phyloP scores from a whole-genome alignment of 176 grass and related monocot genomes.

The Poa annua region DNA sequence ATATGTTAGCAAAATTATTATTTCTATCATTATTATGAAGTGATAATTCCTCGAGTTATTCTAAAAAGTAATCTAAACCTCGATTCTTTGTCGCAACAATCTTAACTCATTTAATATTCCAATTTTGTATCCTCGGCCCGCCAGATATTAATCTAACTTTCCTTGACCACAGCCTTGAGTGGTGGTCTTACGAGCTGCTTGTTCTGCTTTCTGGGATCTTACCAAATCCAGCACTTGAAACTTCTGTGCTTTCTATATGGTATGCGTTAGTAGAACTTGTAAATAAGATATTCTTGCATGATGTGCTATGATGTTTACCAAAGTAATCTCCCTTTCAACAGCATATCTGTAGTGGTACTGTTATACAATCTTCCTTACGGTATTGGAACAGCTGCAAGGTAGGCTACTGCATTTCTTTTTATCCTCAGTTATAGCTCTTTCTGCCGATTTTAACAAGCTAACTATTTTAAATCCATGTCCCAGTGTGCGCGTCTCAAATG shows the following conservation, averaged over 20 bases:
- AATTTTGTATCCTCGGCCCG: not conserved
- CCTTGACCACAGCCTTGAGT: conserved; percentile 61
- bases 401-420: not conserved
- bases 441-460: not conserved
- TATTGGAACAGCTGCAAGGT: conserved; percentile 68
- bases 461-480: not conserved
- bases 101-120: conserved; percentile 1
- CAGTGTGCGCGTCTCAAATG: conserved; percentile 68
- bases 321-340: conserved; percentile 39
- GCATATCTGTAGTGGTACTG: conserved; percentile 50
- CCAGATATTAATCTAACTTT: conserved; percentile 23
- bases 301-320: not conserved
- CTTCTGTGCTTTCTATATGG: conserved; percentile 75
- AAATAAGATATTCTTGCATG: conserved; percentile 10
- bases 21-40: not conserved
- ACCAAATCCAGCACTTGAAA: conserved; percentile 68
- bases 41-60: conserved; percentile 15
- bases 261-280: conserved; percentile 32
- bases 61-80: not conserved
- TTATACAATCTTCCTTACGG: conserved; percentile 65
- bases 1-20: not conserved
- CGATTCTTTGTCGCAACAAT: not conserved
- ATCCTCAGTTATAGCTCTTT: conserved; percentile 14
- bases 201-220: conserved; percentile 68
- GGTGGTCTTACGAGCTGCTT: conserved; percentile 74